Conservation (phyloP, 2,329 filamentous ascomycete species). For the Fusarium falciforme region DNA sequence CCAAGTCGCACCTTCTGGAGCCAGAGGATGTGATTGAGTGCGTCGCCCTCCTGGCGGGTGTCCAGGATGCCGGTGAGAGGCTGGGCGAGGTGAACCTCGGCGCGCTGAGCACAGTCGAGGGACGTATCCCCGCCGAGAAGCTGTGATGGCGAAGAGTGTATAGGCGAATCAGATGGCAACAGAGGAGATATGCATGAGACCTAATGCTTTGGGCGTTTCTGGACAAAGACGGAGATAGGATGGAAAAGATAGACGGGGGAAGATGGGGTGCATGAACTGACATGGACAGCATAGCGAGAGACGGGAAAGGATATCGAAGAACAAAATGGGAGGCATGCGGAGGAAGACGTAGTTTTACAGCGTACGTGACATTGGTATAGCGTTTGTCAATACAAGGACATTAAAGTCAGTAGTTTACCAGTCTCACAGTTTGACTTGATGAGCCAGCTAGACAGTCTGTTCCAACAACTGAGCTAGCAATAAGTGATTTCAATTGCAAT, state of each 20-base stretch:
- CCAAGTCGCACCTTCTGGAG: conserved; percentile 89
- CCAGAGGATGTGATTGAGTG: conserved; percentile 86
- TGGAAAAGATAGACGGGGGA: conserved; percentile 35
- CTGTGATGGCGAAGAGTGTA: conserved; percentile 20
- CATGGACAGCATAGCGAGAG: conserved; percentile 13
- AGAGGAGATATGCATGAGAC: not conserved
- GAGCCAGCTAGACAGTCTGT: not conserved
- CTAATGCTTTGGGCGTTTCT: conserved; percentile 41
- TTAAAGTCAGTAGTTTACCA: not conserved
- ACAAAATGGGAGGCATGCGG: conserved; percentile 16
- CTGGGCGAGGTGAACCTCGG: conserved; percentile 67
- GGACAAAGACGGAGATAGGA: conserved; percentile 28
- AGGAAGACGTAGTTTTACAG: conserved; percentile 11
- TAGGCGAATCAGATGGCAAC: not conserved
- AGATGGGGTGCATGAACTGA: conserved; percentile 25
- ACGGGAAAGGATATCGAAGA: conserved; percentile 16
- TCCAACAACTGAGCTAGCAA: not conserved
- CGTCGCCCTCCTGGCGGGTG: conserved; percentile 66
- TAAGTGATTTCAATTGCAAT: not conserved
- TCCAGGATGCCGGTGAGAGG: conserved; percentile 52
- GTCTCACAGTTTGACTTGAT: not conserved
- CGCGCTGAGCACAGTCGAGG: conserved; percentile 65
- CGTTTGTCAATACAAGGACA: conserved; percentile 28
- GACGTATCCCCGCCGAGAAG: conserved; percentile 57
- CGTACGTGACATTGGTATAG: conserved; percentile 15